Percentiles rank a stretch among this genome's conserved stretches.
These are phyloP conservation scores for Beauveria pseudobassiana DNA, from an alignment of 2,329 filamentous ascomycete species.

Conservation along the genomic window DNA sequence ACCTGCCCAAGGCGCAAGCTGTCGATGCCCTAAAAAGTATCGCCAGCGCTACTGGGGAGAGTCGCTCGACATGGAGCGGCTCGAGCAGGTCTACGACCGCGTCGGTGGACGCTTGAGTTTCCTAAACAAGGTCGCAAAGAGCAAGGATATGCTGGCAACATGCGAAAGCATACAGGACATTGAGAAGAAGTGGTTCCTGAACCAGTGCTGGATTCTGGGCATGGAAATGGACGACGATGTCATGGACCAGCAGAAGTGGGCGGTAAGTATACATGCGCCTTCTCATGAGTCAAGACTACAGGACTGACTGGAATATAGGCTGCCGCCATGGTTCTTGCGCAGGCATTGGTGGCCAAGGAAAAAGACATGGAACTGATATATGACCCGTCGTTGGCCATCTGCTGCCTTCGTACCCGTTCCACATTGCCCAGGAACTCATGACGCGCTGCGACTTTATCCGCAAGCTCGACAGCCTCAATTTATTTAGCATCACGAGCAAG, in stretches of 20 bases:
- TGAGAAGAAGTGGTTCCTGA: slow-evolving; percentile 71
- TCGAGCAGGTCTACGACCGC: slow-evolving; percentile 75
- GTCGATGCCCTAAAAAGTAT: slow-evolving; percentile 72
- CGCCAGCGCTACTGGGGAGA: slow-evolving; percentile 72
- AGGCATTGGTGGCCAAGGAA: slow-evolving; percentile 80
- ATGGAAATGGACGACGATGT: slow-evolving; percentile 87
- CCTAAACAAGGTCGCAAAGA: slow-evolving; percentile 84
- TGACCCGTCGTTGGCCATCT: slow-evolving; percentile 61
- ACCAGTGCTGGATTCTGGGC: slow-evolving; percentile 68
- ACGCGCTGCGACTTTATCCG: slow-evolving; percentile 93
- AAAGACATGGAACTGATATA: slow-evolving; percentile 58
- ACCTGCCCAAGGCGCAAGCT: slow-evolving; percentile 72
- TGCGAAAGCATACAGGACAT: slow-evolving; percentile 65
- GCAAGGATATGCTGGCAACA: slow-evolving; percentile 67
- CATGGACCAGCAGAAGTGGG: slow-evolving; percentile 96
- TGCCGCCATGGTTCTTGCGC: slow-evolving; percentile 87
- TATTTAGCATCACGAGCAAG: slow-evolving; percentile 86
- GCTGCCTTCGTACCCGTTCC: slow-evolving; percentile 72
- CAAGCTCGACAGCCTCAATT: slow-evolving; percentile 83
- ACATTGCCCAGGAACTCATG: slow-evolving; percentile 86
- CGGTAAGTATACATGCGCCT: slow-evolving; percentile 46
- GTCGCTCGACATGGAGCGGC: slow-evolving; percentile 40
- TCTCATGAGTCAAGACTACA: background rate
- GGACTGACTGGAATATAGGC: slow-evolving; percentile 41
- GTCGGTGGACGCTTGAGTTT: slow-evolving; percentile 87